Percentiles rank a stretch among this genome's conserved stretches.
These are phyloP conservation scores for Russula vinacea DNA, from an alignment of 768 basidiomycete species.

Conservation along the genomic window DNA sequence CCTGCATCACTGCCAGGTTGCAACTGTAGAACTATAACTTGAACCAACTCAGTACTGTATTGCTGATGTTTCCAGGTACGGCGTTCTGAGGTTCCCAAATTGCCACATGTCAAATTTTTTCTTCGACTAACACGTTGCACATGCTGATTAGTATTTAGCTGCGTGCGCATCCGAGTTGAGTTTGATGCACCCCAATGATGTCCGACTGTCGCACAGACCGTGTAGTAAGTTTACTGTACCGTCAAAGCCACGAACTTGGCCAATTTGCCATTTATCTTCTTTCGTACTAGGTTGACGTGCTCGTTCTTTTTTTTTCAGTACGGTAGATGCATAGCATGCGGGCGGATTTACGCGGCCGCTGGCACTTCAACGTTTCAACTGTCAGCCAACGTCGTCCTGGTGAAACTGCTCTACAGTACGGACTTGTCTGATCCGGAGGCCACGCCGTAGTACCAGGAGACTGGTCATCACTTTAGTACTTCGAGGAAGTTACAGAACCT, in stretches of 20 bases:
- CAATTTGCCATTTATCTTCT: background rate
- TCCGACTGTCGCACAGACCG: background rate
- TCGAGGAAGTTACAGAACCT: background rate
- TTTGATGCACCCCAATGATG: background rate
- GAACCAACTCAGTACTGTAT: background rate
- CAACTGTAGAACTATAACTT: too few species aligned
- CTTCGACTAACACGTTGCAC: background rate
- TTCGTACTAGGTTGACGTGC: background rate
- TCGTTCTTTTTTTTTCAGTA: background rate
- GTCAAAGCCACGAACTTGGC: background rate
- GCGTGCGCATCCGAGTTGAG: background rate
- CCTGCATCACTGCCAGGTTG: background rate
- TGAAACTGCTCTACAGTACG: background rate
- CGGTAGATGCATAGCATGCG: background rate
- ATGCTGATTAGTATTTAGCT: background rate
- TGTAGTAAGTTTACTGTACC: background rate
- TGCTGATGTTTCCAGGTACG: conserved; percentile 10
- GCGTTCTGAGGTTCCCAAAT: background rate
- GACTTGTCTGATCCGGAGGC: background rate
- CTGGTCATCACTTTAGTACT: background rate
- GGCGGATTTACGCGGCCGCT: background rate
- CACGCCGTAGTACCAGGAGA: background rate
- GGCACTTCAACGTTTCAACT: conserved; percentile 17
- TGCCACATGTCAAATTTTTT: background rate
- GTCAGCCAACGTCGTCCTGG: background rate